A percentile compares a stretch with the other conserved stretches of the same genome.
Evolutionary conservation across 768 basidiomycete species (phyloP).

Genomic region (Russula abietina): DNA sequence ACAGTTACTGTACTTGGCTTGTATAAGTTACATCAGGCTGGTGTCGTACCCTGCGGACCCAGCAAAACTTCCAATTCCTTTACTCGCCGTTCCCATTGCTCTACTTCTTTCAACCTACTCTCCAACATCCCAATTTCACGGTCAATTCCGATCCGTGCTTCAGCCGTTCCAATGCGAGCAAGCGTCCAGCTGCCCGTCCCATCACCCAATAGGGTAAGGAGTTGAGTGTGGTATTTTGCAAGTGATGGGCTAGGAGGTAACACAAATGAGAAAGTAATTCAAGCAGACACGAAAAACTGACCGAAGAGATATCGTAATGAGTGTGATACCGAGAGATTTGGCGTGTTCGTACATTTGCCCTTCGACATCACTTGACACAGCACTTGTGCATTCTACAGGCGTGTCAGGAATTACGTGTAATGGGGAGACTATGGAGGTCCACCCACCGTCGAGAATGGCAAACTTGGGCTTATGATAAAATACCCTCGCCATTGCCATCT

Average conservation of each 20-base stretch:
- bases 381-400: slow-evolving; percentile 80
- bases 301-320: slow-evolving; percentile 90
- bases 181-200: slow-evolving; percentile 67
- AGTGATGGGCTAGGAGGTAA: slow-evolving; percentile 60
- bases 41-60: slow-evolving; percentile 15
- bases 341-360: slow-evolving; percentile 93
- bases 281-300: slow-evolving; percentile 33
- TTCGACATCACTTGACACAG: slow-evolving; percentile 94
- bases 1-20: too few relatives aligned
- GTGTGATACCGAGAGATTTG: slow-evolving; percentile 81
- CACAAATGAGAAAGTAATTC: neutral
- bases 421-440: neutral
- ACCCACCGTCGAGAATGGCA: slow-evolving; percentile 78
- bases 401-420: neutral
- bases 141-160: slow-evolving; percentile 69
- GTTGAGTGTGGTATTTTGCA: slow-evolving; percentile 82
- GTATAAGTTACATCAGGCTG: too few relatives aligned
- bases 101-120: slow-evolving; percentile 61
- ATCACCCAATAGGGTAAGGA: slow-evolving; percentile 74
- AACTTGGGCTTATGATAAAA: slow-evolving; percentile 84
- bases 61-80: slow-evolving; percentile 57
- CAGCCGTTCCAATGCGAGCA: slow-evolving; percentile 61
- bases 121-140: slow-evolving; percentile 67
- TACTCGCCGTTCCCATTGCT: slow-evolving; percentile 64
- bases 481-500: slow-evolving; percentile 91